Conservation (phyloP, 1,284 basidiomycete species). For the Cutaneotrichosporon cyanovorans region DNA sequence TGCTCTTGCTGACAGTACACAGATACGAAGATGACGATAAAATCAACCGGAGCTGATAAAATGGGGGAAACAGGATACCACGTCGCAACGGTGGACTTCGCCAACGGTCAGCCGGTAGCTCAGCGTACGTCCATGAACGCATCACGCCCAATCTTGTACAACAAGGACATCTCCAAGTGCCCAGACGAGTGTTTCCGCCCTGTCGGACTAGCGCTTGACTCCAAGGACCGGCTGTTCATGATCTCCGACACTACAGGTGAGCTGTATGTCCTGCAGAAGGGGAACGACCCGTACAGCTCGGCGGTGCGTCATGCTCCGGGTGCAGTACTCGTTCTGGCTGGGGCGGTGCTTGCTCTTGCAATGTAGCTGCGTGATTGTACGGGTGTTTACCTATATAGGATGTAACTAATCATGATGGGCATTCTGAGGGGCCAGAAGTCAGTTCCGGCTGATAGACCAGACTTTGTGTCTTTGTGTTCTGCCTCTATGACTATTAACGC, state of each 20-base stretch:
- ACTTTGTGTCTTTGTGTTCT: too few relatives aligned
- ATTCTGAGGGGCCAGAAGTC: too few relatives aligned
- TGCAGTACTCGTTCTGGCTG: neutral
- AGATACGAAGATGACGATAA: too few relatives aligned
- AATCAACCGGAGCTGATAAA: neutral
- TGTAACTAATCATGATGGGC: too few relatives aligned
- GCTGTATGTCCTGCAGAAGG: slow-evolving; percentile 5
- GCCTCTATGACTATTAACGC: too few relatives aligned
- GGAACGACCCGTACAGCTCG: neutral
- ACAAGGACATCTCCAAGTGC: slow-evolving; percentile 5
- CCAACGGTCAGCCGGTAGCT: slow-evolving; percentile 1
- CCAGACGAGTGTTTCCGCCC: slow-evolving; percentile 11
- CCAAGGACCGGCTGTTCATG: slow-evolving; percentile 5
- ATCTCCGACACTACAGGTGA: slow-evolving; percentile 12
- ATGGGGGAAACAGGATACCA: slow-evolving; percentile 10
- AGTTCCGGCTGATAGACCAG: too few relatives aligned
- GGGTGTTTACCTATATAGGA: too few relatives aligned
- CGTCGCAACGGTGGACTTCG: neutral
- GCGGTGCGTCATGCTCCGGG: neutral
- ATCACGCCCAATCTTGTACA: slow-evolving; percentile 1
- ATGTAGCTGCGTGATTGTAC: too few relatives aligned
- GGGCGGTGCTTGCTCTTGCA: neutral
- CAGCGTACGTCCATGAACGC: neutral
- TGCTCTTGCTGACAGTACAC: too few relatives aligned
- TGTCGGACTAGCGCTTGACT: slow-evolving; percentile 11